Evolutionary conservation across 306 rosid species (phyloP).

Genomic region (Potentilla sterilis): DNA sequence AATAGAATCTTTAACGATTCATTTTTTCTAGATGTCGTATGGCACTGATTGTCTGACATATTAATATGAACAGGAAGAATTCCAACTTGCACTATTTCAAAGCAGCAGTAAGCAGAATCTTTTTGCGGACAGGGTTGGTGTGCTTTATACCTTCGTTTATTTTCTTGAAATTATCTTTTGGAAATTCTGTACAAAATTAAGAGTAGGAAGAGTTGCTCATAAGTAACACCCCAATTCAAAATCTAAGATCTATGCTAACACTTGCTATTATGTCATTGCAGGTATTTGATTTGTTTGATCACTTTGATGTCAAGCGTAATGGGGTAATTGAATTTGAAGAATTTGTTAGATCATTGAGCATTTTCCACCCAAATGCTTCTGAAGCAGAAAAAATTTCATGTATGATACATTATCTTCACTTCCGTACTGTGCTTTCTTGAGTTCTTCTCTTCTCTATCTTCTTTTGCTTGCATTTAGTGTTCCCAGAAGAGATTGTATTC

Average conservation of each 20-base stretch:
- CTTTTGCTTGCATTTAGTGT: background rate
- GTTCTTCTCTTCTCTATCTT: background rate
- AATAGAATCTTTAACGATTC: background rate
- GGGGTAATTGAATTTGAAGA: constrained; percentile 76
- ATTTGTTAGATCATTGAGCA: constrained; percentile 69
- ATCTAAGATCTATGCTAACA: background rate
- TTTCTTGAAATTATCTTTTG: background rate
- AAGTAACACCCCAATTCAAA: background rate
- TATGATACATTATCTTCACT: constrained; percentile 27
- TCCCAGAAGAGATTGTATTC: background rate
- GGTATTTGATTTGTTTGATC: constrained; percentile 78
- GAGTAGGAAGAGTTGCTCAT: background rate
- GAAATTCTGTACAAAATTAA: background rate
- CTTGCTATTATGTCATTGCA: constrained; percentile 18
- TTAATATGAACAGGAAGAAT: constrained; percentile 54
- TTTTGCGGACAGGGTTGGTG: constrained; percentile 64
- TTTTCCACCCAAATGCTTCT: constrained; percentile 70
- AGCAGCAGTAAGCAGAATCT: constrained; percentile 48
- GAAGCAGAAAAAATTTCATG: constrained; percentile 56
- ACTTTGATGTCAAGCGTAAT: constrained; percentile 56
- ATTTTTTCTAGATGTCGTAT: background rate
- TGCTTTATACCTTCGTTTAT: background rate
- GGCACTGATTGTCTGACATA: constrained; percentile 11
- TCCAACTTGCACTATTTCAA: constrained; percentile 56
- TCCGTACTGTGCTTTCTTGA: background rate